phyloP scores from a whole-genome alignment of 1,284 basidiomycete species.

The Ceratobasidium sp. region DNA sequence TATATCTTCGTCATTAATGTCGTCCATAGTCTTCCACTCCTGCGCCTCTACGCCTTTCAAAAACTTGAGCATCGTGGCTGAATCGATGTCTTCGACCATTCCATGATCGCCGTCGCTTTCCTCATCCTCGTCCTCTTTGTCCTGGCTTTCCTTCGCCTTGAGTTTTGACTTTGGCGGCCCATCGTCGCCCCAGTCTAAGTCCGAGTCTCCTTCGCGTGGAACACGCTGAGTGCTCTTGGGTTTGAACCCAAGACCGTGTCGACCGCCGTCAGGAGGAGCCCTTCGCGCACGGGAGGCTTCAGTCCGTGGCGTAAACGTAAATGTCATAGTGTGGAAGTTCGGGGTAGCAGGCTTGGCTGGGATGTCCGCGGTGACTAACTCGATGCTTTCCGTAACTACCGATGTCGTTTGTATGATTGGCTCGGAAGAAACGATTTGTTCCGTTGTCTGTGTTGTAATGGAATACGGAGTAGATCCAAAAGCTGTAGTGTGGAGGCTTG shows the following conservation, averaged over 20 bases:
- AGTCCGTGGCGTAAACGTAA: slow-evolving; percentile 34
- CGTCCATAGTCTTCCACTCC: slow-evolving; percentile 71
- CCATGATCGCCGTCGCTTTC: slow-evolving; percentile 48
- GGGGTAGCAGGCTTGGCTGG: slow-evolving; percentile 25
- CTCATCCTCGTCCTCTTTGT: slow-evolving; percentile 52
- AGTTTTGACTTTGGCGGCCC: slow-evolving; percentile 33
- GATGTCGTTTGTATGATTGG: background rate
- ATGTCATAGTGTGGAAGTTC: slow-evolving; percentile 31
- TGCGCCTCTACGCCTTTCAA: slow-evolving; percentile 60
- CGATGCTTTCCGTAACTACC: background rate
- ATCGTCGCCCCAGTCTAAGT: slow-evolving; percentile 73
- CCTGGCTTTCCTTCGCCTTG: slow-evolving; percentile 49
- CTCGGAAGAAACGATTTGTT: background rate
- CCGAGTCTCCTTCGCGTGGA: slow-evolving; percentile 69
- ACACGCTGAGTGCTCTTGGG: slow-evolving; percentile 1
- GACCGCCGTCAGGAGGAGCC: background rate
- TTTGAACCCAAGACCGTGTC: slow-evolving; percentile 30
- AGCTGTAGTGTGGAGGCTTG: slow-evolving; percentile 9
- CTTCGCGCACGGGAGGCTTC: slow-evolving; percentile 22
- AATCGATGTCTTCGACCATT: slow-evolving; percentile 48
- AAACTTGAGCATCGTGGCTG: slow-evolving; percentile 64
- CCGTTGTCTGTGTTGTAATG: background rate
- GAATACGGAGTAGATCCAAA: slow-evolving; percentile 20
- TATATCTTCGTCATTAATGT: slow-evolving; percentile 68
- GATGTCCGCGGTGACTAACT: background rate